A percentile compares a stretch with the other conserved stretches of the same genome.
These are phyloP conservation scores for Saturnispora dispora DNA, from an alignment of 805 yeast genomes.

Conservation along the genomic window DNA sequence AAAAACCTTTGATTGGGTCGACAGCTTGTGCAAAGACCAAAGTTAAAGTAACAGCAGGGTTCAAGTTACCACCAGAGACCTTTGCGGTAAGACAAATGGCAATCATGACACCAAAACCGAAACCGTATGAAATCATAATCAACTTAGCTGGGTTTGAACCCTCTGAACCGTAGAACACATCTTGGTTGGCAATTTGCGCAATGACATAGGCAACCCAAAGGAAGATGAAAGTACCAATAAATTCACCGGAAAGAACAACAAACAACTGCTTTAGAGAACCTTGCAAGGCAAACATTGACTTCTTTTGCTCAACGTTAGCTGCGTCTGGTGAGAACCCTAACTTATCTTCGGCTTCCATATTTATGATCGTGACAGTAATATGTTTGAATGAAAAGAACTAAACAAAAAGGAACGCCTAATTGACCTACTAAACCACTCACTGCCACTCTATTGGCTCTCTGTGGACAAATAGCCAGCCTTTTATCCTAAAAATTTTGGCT, in stretches of 20 bases:
- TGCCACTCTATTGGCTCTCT: neutral
- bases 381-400: neutral
- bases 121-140: conserved; percentile 76
- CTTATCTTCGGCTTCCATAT: conserved; percentile 32
- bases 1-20: conserved; percentile 58
- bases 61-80: conserved; percentile 82
- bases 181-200: conserved; percentile 68
- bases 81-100: conserved; percentile 60
- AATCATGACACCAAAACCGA: conserved; percentile 78
- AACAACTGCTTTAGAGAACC: conserved; percentile 44
- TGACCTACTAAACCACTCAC: neutral
- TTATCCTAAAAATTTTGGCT: neutral
- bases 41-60: conserved; percentile 79
- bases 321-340: conserved; percentile 31
- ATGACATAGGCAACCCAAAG: conserved; percentile 74
- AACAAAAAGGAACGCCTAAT: neutral
- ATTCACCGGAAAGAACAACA: conserved; percentile 70
- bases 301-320: conserved; percentile 20
- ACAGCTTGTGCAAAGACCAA: conserved; percentile 65
- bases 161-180: conserved; percentile 21
- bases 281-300: conserved; percentile 27
- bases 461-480: neutral
- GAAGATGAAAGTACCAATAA: conserved; percentile 78
- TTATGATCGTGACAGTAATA: neutral
- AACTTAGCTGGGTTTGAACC: conserved; percentile 50